Base-by-base conservation (phyloP, 768 basidiomycete species). In the Boletus coccyginus region DNA sequence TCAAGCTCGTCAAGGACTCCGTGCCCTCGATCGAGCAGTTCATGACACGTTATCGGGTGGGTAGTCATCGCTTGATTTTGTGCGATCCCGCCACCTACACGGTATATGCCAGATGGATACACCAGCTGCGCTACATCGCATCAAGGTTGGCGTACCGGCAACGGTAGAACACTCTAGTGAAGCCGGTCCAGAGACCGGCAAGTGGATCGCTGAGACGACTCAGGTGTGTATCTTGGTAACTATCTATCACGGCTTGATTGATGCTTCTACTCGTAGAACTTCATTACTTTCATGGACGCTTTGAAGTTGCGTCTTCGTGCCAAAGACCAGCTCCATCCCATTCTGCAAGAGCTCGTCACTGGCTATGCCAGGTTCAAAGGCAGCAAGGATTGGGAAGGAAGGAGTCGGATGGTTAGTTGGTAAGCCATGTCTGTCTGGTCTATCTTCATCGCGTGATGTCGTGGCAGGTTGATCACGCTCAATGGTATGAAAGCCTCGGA, bases 251-350 rank as follows among this genome's bases (percentile, higher is more conserved):
- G 3, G 14, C 12, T 17, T 17, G 10, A 39, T 24, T 14, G 11
- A 35, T 7, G 1, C 0, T 16, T 24, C 36, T 5, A 40, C 44
- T n/a, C 55, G 1, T 64, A 98, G 94, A 90, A 87, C 70, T 99
- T 98, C 60, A 98, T 99, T 62, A 98, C 96, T 0, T 95, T 98
- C 62, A 97, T 98, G 92, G 97, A 99, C 63, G 96, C 94, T 1
- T 79, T 98, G 29, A 95, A 94, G 67, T 78, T 98, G 48, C 86
- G 89, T 11, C 75, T 98, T 63, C 84, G 94, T n/a, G 96, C 97
- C 4, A 99, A 98, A 70, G 97, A 98, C 66, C 94, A 97, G 65
- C 78, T 99, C 3, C 95, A 98, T 70, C 94, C 95, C 0, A 85
- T 97, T 57, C 70, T 98, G 43, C 93, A 96, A 61, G 97, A 96